Evolutionary conservation across 805 yeast species (phyloP), one percentile per base, ranked within the genome.

Genomic region (Wickerhamomyces pijperi): DNA sequence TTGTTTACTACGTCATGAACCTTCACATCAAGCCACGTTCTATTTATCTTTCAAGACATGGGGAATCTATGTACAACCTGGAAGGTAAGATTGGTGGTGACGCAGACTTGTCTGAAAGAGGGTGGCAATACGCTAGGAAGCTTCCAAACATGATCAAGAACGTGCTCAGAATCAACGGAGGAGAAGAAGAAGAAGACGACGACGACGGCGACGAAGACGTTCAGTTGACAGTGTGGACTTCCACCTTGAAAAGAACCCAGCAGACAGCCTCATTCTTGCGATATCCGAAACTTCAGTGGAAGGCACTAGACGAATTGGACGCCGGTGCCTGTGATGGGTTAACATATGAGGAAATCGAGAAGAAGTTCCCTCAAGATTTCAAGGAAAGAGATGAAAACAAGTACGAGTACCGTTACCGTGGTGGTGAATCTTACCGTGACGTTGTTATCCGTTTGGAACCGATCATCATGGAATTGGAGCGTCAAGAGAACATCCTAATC

Each of bases 271-370:
- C 82, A 42, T 71, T 68, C 56, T 67, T 90, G 50, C 86, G 92
- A 1, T 85, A 82, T 59, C 77, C 80, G 43, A 80, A 87, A 56
- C 67, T 87, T 47, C 82, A 80, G 46, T 90, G 98, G 99, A 92
- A 92, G 60, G 97, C 97, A 1, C 66, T 90, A 49, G 97, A 90
- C 58, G 98, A 90, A 63, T 72, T 90, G 45, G 97, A 90, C 58
- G 97, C 97, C 0, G 98, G 98, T 11, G 88, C 85, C 19, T 90
- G 97, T 59, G 98, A 90, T 60, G 97, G 97, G 5, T 73, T 90
- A 74, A 90, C 98, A 0, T 90, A 90, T 56, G 95, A 88, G 48
- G 95, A 90, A 45, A 86, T 90, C 52, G 94, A 85, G 50, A 63
- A 71, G 25, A 60, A 70, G 45, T 88, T 78, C 57, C 98, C 98